phyloP scores from a whole-genome alignment of 2,329 filamentous ascomycete species.

The Paecilomyces sp. region DNA sequence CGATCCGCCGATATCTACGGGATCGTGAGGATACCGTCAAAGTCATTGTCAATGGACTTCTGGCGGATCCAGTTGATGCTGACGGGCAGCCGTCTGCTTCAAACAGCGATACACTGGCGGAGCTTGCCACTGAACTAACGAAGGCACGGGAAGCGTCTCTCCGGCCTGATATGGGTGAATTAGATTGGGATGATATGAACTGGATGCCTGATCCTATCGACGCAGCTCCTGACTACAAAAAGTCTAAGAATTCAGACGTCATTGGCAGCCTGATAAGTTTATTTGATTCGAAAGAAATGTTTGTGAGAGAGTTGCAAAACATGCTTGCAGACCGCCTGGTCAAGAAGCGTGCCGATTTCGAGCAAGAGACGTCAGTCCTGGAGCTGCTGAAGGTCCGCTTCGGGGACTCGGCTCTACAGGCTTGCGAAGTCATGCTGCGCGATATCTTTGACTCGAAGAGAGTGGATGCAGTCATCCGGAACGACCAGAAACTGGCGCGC shows the following conservation, averaged over 20 bases:
- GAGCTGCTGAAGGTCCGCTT: constrained; percentile 83
- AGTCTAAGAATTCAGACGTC: constrained; percentile 81
- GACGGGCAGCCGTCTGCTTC: constrained; percentile 19
- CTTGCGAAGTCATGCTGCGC: constrained; percentile 94
- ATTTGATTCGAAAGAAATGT: constrained; percentile 81
- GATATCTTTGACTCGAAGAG: constrained; percentile 79
- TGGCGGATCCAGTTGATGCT: constrained; percentile 46
- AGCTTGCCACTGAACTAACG: constrained; percentile 48
- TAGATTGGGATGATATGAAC: constrained; percentile 86
- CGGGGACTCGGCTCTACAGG: constrained; percentile 77
- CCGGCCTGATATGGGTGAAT: constrained; percentile 51
- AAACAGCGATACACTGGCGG: constrained; percentile 39
- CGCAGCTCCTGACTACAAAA: constrained; percentile 84
- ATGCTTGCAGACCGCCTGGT: constrained; percentile 79
- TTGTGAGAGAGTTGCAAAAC: constrained; percentile 87
- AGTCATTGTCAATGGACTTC: constrained; percentile 57
- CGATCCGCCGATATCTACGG: constrained; percentile 56
- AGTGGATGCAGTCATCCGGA: constrained; percentile 62
- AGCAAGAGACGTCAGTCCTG: constrained; percentile 75
- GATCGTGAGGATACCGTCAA: constrained; percentile 60
- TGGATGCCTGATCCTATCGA: constrained; percentile 93
- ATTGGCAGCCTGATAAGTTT: constrained; percentile 84
- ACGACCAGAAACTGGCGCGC: constrained; percentile 36
- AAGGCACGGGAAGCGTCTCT: constrained; percentile 35
- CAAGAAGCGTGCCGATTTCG: constrained; percentile 59